Percentiles rank a stretch among this genome's conserved stretches.
These are phyloP conservation scores for Prinsepia uniflora DNA, from an alignment of 306 rosid genomes.

Conservation along the genomic window DNA sequence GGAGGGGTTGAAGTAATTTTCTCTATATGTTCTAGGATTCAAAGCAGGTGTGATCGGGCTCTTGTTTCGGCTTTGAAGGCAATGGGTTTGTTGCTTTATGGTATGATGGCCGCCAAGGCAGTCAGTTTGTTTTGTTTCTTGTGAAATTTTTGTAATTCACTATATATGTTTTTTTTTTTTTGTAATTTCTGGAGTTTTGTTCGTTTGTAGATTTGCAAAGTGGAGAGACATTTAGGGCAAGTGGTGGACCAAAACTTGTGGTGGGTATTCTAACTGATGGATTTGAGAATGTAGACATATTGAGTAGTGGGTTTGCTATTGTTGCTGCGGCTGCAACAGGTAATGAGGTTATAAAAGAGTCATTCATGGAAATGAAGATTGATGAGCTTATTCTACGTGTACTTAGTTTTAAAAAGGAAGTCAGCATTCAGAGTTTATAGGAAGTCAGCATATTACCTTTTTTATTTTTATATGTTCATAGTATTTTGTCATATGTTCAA, in stretches of 20 bases:
- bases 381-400: constrained; percentile 65
- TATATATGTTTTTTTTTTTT: neutral
- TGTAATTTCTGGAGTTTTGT: neutral
- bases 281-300: constrained; percentile 36
- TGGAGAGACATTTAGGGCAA: constrained; percentile 56
- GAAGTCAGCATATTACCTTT: constrained; percentile 34
- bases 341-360: constrained; percentile 75
- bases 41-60: constrained; percentile 11
- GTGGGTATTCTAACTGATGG: constrained; percentile 46
- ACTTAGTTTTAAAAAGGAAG: constrained; percentile 36
- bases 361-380: constrained; percentile 75
- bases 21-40: constrained; percentile 51
- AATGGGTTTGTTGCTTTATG: constrained; percentile 51
- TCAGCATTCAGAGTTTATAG: constrained; percentile 50
- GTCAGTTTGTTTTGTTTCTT: neutral
- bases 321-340: constrained; percentile 78
- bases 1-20: constrained; percentile 62
- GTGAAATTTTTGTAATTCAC: neutral
- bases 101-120: constrained; percentile 25
- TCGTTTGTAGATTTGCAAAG: constrained; percentile 70
- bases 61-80: constrained; percentile 54
- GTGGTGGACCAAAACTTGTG: constrained; percentile 55
- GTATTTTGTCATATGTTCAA: no score
- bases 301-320: constrained; percentile 61
- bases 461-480: neutral